Evolutionary conservation across 2,329 filamentous ascomycete species (phyloP).

Genomic region (Ceratocystis diversiconidia): DNA sequence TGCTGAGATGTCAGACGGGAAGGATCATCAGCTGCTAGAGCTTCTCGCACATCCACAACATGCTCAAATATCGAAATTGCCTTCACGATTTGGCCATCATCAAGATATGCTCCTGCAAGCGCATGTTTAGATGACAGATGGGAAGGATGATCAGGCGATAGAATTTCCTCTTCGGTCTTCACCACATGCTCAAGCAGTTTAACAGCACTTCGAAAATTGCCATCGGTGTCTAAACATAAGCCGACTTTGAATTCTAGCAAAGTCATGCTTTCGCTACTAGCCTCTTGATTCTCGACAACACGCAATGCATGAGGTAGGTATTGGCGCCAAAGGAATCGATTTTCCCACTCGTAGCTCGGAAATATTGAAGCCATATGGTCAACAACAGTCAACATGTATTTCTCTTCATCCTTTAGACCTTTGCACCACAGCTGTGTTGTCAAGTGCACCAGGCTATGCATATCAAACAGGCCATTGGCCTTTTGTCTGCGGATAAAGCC

Average conservation of each 20-base stretch:
- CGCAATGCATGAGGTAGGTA: background rate
- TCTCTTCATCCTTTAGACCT: background rate
- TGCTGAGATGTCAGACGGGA: background rate
- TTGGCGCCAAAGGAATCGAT: background rate
- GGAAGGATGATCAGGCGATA: background rate
- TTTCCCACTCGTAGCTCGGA: background rate
- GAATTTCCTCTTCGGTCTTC: background rate
- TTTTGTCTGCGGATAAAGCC: background rate
- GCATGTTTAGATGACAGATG: fast-evolving
- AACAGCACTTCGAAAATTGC: background rate
- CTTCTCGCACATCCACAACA: too few species aligned
- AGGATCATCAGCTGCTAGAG: background rate
- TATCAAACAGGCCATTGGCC: background rate
- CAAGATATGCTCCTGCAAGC: background rate
- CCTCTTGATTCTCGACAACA: background rate
- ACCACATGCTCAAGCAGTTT: background rate
- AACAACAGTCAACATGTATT: too few species aligned
- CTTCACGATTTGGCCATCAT: background rate
- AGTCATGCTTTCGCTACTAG: too few species aligned
- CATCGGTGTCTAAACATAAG: background rate
- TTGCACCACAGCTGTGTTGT: background rate
- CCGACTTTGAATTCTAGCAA: background rate
- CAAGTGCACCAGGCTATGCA: background rate
- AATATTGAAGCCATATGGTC: background rate
- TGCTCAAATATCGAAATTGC: background rate